Evolutionary conservation across 2,329 filamentous ascomycete species (phyloP).

Genomic region (Thielaviopsis cerberus): DNA sequence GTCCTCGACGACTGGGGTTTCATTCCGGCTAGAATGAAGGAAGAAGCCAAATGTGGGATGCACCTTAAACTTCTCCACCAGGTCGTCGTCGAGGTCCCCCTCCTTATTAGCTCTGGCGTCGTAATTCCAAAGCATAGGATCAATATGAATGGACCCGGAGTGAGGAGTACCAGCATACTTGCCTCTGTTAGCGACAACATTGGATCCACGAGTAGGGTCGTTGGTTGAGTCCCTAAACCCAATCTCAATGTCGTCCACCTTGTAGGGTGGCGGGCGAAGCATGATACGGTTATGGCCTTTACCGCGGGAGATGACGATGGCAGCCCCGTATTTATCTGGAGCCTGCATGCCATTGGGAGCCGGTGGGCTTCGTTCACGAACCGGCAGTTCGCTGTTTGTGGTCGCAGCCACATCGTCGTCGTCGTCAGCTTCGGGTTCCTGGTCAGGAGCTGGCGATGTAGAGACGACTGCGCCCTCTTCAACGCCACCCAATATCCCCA

Average conservation of each 20-base stretch:
- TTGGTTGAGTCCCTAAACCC: conserved; percentile 42
- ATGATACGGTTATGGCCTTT: conserved; percentile 34
- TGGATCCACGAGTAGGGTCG: conserved; percentile 25
- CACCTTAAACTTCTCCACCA: conserved; percentile 30
- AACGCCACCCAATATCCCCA: conserved; percentile 19
- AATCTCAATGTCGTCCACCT: conserved; percentile 35
- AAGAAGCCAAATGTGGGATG: conserved; percentile 37
- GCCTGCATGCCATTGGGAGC: conserved; percentile 24
- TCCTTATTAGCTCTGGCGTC: conserved; percentile 31
- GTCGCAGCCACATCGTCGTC: conserved; percentile 2
- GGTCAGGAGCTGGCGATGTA: conserved; percentile 9
- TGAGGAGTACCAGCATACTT: conserved; percentile 36
- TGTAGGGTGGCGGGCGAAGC: conserved; percentile 27
- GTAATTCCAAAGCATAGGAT: conserved; percentile 34
- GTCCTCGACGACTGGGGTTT: conserved; percentile 17
- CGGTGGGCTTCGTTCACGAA: conserved; percentile 22
- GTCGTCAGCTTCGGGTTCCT: conserved; percentile 10
- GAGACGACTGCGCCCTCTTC: conserved; percentile 9
- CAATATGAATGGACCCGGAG: conserved; percentile 33
- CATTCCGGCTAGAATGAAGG: conserved; percentile 28
- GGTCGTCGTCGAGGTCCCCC: conserved; percentile 31
- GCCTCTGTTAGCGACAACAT: conserved; percentile 24
- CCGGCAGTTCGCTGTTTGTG: conserved; percentile 15
- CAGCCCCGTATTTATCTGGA: conserved; percentile 34
- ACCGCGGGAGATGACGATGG: conserved; percentile 26